Base-by-base conservation (phyloP, 116 monocot genomes). In the Posidonia oceanica region DNA sequence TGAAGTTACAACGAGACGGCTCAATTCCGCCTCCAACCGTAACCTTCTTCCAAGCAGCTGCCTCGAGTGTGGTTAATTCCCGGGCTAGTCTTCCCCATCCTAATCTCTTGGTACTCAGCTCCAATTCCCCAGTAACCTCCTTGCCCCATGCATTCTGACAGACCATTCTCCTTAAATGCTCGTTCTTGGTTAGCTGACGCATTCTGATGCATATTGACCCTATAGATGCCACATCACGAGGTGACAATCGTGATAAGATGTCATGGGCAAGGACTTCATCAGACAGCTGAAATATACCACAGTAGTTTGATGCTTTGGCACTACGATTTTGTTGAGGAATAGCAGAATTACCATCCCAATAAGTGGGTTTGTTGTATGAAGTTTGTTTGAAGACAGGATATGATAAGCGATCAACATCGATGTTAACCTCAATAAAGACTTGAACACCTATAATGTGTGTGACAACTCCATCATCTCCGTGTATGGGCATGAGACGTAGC, bases 71-170 rank as follows among this genome's bases (percentile, higher is more conserved):
- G 36, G 86, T 88, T 3, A 93, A 66, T 64, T 93, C 93, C 65
- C 93, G 79, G 3, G 86, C 88, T 2, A 93, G 67, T 36, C 86
- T 70, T 51, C 84, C 84, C 93, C 88, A 93, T 16, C 84, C 82
- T 39, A 93, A 38, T 54, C 75, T 75, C 73, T 79, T 87, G 13
- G 85, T 75, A 59, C 76, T 83, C 29, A 75, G 67, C 17, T 88
- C 86, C 52, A 93, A 61, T n/a, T 82, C 88, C 60, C 68, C 72
- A 58, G 93, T 88, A 17, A 84, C 74, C 40, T 93, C 93, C 1
- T 61, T 76, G 7, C 81, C 93, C 93, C 93, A 93, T 11, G 88
- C 86, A 84, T 86, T 93, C 58, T 86, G 88, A 68, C 88, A 93
- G 18, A 93, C 93, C 84, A 85, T 78, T 70, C 77, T 77, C 86